Evolutionary conservation across 805 yeast genomes (phyloP).

Genomic region (Wickerhamiella lipophila): DNA sequence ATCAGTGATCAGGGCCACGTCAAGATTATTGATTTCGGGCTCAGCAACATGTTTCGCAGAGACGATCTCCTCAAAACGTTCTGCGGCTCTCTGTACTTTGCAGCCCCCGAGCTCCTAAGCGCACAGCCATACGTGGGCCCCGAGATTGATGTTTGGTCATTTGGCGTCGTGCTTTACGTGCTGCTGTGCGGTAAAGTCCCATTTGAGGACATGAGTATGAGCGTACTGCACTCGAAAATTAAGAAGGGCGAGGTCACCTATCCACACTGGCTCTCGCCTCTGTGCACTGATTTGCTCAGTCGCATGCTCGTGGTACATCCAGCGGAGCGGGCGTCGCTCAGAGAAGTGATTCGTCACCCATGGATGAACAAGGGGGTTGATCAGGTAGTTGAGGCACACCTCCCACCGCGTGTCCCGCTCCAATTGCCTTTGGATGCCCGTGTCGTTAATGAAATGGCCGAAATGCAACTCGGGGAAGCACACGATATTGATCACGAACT

Average conservation of each 20-base stretch:
- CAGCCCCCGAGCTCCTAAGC: conserved; percentile 90
- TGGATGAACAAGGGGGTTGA: conserved; percentile 92
- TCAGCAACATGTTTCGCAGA: conserved; percentile 72
- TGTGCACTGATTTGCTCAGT: conserved; percentile 65
- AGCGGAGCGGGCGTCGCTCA: conserved; percentile 57
- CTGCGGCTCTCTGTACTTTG: conserved; percentile 95
- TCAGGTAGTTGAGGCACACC: conserved; percentile 49
- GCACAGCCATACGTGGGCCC: conserved; percentile 94
- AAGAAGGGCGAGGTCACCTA: conserved; percentile 87
- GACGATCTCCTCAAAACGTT: conserved; percentile 70
- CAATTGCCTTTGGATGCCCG: conserved; percentile 50
- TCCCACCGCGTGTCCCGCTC: conserved; percentile 72
- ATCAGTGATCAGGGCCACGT: conserved; percentile 88
- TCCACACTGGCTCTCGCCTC: conserved; percentile 67
- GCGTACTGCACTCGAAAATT: conserved; percentile 84
- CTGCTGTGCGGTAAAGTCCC: conserved; percentile 97
- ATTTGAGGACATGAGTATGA: conserved; percentile 88
- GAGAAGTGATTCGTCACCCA: conserved; percentile 74
- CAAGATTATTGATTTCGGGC: conserved; percentile 91
- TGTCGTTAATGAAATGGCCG: conserved; percentile 62
- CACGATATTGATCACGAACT: conserved; percentile 42
- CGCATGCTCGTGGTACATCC: conserved; percentile 92
- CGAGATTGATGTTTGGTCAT: conserved; percentile 96
- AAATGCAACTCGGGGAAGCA: conserved; percentile 64
- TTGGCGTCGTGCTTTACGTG: conserved; percentile 91